phyloP scores from a whole-genome alignment of 176 grass and related monocot species.

The Carex parvula region DNA sequence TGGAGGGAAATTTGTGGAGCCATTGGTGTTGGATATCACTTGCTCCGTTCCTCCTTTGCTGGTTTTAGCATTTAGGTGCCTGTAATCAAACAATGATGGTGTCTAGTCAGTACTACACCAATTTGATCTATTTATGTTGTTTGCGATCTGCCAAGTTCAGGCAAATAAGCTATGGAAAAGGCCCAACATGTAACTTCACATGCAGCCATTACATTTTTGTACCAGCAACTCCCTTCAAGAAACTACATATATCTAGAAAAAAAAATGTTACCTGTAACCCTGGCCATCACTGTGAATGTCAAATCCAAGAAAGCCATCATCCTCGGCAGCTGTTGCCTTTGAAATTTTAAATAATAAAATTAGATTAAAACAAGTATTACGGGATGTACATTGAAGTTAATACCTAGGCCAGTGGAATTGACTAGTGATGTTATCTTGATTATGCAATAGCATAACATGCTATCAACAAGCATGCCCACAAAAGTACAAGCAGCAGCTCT shows the following conservation, averaged over 20 bases:
- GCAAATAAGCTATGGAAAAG: background rate
- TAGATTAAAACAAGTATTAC: conserved; percentile 20
- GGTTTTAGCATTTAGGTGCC: conserved; percentile 46
- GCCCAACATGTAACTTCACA: background rate
- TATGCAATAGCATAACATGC: background rate
- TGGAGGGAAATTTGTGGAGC: conserved; percentile 55
- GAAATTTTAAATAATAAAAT: conserved; percentile 33
- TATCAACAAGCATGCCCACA: background rate
- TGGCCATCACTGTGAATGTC: conserved; percentile 72
- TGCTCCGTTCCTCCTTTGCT: conserved; percentile 16
- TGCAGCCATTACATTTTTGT: background rate
- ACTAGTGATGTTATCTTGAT: background rate
- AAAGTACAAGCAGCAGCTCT: background rate
- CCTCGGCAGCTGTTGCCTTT: conserved; percentile 59
- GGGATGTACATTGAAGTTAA: background rate
- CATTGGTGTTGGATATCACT: conserved; percentile 45
- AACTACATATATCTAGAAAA: background rate
- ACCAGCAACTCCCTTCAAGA: background rate
- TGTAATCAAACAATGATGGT: conserved; percentile 32
- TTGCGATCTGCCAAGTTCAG: too few species aligned
- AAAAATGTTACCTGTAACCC: conserved; percentile 56
- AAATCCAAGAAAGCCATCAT: conserved; percentile 85
- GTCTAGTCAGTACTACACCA: conserved; percentile 14
- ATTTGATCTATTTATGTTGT: background rate
- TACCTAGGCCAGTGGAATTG: background rate